Base-by-base conservation (phyloP, 1,139 yeast species). In the Scheffersomyces parashehatae region DNA sequence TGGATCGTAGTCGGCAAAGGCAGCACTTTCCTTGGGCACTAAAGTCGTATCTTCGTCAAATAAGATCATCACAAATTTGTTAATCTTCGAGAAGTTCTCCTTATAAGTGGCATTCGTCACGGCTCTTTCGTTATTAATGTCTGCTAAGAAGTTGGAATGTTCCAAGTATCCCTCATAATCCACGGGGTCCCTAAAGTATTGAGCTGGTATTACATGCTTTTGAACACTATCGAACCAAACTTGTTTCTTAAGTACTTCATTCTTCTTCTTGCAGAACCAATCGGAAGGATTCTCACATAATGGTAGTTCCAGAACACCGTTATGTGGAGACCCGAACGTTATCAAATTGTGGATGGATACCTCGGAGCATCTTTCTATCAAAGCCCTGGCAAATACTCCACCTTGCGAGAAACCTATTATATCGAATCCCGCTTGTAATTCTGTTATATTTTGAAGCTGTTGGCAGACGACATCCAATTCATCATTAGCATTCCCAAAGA, bases 371-470 rank as follows among this genome's bases (percentile, higher is more conserved):
- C 77, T 62, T 57, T 88, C 85, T 29, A 80, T 70, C 37, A 85
- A 74, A 2, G 83, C 86, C 39, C 96, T 64, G 13, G 86, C 63
- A 48, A 88, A 82, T 11, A 88, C 62, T 0, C 96, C 95, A 30
- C 96, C 96, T 58, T 88, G 96, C 0, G 95, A 85, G 54, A 85
- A 84, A 3, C 96, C 96, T 38, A 88, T 73, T 4, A 84, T 88
- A 58, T 85, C 85, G 58, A 86, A 84, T 0, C 93, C 93, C 12
- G 63, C 46, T 2, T 53, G 40, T 11, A 83, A 65, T 42, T 75
- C 78, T 0, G 77, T 66, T 2, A 73, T 64, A 1, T 51, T 52
- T 3, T 60, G 48, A 31, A 82, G 56, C 44, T 73, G 70, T 4
- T 64, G 64, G 50, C 84, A 79, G 0, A 70, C 82, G 9, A 40